phyloP scores from a whole-genome alignment of 345 rosid species.

The Eucalyptus tenuipes region DNA sequence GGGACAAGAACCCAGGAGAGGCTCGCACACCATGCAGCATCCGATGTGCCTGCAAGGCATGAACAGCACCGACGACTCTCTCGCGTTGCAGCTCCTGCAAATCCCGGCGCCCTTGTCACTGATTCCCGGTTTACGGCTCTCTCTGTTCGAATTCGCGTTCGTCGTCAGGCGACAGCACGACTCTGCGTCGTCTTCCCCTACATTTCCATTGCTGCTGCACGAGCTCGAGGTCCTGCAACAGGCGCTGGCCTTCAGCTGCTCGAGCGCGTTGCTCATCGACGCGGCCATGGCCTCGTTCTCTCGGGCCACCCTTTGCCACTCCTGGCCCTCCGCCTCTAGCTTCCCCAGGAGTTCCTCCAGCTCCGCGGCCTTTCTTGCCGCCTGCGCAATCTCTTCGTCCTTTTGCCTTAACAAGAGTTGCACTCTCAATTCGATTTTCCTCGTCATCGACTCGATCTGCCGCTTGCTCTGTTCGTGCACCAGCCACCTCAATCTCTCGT shows the following conservation, averaged over 20 bases:
- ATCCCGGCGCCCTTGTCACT: not conserved
- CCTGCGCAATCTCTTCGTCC: slow-evolving; percentile 49
- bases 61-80: slow-evolving; percentile 31
- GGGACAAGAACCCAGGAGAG: slow-evolving; percentile 36
- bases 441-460: slow-evolving; percentile 17
- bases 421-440: slow-evolving; percentile 27
- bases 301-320: slow-evolving; percentile 52
- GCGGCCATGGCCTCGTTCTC: slow-evolving; percentile 47
- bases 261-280: slow-evolving; percentile 29
- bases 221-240: not conserved
- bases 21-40: slow-evolving; percentile 43
- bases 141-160: not conserved
- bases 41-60: slow-evolving; percentile 60
- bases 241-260: slow-evolving; percentile 26
- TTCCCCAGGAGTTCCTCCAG: slow-evolving; percentile 38
- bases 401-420: slow-evolving; percentile 28
- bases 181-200: slow-evolving; percentile 41
- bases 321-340: slow-evolving; percentile 41
- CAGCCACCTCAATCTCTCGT: slow-evolving; percentile 29
- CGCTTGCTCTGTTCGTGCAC: slow-evolving; percentile 53
- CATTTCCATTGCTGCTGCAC: not conserved
- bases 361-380: slow-evolving; percentile 33
- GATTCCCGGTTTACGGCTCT: not conserved
- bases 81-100: slow-evolving; percentile 5
- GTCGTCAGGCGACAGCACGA: slow-evolving; percentile 34